Conservation (phyloP, 139 green algal genomes). For the Edaphochlamys debaryana region DNA sequence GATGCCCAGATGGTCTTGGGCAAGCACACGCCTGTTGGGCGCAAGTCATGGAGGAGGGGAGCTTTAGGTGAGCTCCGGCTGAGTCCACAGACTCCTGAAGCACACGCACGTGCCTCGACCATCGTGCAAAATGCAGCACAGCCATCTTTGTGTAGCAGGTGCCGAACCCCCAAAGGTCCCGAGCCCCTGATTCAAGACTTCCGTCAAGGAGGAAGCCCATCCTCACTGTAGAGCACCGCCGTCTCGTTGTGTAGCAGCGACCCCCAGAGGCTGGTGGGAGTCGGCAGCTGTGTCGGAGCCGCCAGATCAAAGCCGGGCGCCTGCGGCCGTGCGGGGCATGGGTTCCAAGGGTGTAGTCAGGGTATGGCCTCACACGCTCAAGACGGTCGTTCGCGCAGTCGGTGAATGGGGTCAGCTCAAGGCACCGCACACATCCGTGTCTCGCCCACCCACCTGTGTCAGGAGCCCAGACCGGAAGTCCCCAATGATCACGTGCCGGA, state of each 20-base stretch:
- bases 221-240: neutral
- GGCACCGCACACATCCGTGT: neutral
- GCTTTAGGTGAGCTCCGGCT: too few relatives aligned
- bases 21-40: conserved; percentile 6
- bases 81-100: too few relatives aligned
- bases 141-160: too few relatives aligned
- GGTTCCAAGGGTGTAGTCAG: neutral
- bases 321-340: neutral
- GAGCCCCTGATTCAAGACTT: too few relatives aligned
- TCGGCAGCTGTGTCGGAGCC: neutral
- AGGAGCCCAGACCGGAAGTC: conserved; percentile 1
- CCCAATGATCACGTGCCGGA: neutral
- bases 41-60: too few relatives aligned
- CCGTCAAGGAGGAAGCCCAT: too few relatives aligned
- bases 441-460: neutral
- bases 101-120: too few relatives aligned
- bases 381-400: too few relatives aligned
- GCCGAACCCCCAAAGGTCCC: too few relatives aligned
- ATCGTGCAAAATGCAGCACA: too few relatives aligned
- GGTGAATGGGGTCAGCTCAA: too few relatives aligned
- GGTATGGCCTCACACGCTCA: too few relatives aligned
- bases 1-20: neutral
- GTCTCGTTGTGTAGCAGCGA: conserved; percentile 11
- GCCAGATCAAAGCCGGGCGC: conserved; percentile 9
- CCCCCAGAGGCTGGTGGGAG: neutral